These are phyloP conservation scores for Tephrocybe sp. DNA, from an alignment of 768 basidiomycete genomes.

Conservation along the genomic window DNA sequence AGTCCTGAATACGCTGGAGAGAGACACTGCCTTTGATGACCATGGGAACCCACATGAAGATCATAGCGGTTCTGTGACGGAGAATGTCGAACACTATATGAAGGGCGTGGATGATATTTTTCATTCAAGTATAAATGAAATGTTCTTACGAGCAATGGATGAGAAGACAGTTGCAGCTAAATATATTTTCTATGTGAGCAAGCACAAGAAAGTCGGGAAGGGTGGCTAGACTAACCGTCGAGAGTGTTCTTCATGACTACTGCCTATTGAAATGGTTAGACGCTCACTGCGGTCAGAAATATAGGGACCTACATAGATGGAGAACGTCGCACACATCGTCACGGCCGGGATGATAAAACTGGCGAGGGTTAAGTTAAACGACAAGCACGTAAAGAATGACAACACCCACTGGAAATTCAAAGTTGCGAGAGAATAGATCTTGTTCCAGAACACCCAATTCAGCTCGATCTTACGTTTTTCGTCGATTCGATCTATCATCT, in stretches of 20 bases:
- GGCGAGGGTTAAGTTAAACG: neutral
- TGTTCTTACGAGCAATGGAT: conserved; percentile 13
- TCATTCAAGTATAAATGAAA: neutral
- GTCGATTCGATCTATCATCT: conserved; percentile 50
- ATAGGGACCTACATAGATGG: conserved; percentile 33
- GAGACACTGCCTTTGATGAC: conserved; percentile 53
- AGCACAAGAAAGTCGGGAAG: neutral
- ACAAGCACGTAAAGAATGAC: conserved; percentile 33
- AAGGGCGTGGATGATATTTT: neutral
- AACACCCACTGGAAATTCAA: conserved; percentile 43
- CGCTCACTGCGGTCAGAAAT: neutral
- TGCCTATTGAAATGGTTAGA: conserved; percentile 5
- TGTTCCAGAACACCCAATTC: conserved; percentile 45
- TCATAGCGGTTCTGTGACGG: conserved; percentile 42
- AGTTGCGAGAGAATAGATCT: conserved; percentile 47
- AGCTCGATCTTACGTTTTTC: conserved; percentile 64
- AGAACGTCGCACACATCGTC: conserved; percentile 65
- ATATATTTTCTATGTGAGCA: neutral
- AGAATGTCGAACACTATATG: conserved; percentile 56
- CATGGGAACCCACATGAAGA: conserved; percentile 25
- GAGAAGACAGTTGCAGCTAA: conserved; percentile 17
- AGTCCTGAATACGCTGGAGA: conserved; percentile 48
- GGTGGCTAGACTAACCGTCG: conserved; percentile 3
- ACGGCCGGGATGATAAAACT: conserved; percentile 61
- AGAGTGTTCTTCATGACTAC: conserved; percentile 10